These are phyloP conservation scores for Dictyostelium discoideum DNA, from an alignment of 78 protist genomes.

Conservation along the genomic window DNA sequence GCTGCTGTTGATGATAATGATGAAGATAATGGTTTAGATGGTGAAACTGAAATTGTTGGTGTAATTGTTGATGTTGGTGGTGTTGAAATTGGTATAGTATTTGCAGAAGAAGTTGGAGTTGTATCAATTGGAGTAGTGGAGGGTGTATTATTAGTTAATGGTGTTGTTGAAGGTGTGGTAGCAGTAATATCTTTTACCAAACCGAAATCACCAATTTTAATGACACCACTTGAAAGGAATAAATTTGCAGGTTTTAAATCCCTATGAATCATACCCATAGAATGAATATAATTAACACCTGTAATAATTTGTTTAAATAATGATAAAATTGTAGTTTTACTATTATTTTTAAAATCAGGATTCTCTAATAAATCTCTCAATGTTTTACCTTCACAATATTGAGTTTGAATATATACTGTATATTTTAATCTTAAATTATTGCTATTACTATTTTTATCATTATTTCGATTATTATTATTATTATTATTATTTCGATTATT, in stretches of 20 bases:
- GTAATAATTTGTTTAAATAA: conserved; percentile 40
- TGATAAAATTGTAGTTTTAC: neutral
- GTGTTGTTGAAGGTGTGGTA: neutral
- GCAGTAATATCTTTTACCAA: conserved; percentile 21
- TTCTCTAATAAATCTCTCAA: conserved; percentile 37
- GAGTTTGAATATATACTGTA: conserved; percentile 54
- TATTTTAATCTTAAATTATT: conserved; percentile 9
- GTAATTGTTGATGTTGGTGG: neutral
- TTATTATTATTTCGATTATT: neutral
- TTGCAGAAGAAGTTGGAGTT: neutral
- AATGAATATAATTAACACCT: conserved; percentile 61
- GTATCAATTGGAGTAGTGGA: conserved; percentile 4
- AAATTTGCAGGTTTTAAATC: conserved; percentile 79
- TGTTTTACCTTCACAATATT: conserved; percentile 66
- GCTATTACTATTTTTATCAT: neutral
- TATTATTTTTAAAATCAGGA: neutral
- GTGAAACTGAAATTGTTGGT: neutral
- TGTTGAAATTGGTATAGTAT: neutral
- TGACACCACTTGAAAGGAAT: conserved; percentile 4
- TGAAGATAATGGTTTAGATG: neutral
- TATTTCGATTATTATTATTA: neutral
- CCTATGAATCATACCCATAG: conserved; percentile 30
- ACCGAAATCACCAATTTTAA: conserved; percentile 80
- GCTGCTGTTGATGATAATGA: neutral
- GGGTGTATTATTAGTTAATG: neutral